Evolutionary conservation across 305 asterid species (phyloP), one percentile per base, ranked within the genome.

Genomic region (Withania somnifera): DNA sequence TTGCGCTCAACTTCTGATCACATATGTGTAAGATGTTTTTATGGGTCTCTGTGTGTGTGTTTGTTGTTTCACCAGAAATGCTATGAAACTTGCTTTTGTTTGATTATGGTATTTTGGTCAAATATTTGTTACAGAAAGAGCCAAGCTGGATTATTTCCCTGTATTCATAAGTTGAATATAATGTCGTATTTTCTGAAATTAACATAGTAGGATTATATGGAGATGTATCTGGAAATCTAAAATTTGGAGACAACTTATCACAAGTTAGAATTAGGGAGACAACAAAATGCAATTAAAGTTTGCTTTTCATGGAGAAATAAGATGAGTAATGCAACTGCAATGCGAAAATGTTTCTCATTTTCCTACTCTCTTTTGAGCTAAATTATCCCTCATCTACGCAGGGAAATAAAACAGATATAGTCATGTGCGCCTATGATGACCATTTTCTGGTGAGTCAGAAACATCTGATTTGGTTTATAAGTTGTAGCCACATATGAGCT

Each of bases 401-500:
- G 98, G 98, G 91, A 75, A 83, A 89, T 82, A 87, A 85, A 86
- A 95, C 99, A 79, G 97, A 95, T 84, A 80, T 95, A n/a, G 61
- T 92, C 83, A 84, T 94, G 82, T 91, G 94, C 89, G 87, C 95
- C 87, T 92, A 92, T 34, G 96, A 91, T 53, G 99, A 95, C 91
- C 91, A 92, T 87, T 84, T 91, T 83, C 83, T 96, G 17, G 99
- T 95, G 85, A 94, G 97, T 56, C 56, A 77, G 15, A 0, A 58
- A 5, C 52, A 28, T 76, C 32, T 77, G 47, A 22, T 26, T 79
- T 66, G 11, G 28, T 61, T 63, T 3, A 10, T 24, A 56, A 19
- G 40, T 17, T 78, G 8, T 36, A 76, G 56, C 54, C 28, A 1
- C n/a, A 17, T 24, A 11, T 68, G 5, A 79, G 75, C 13, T 5